Conservation (phyloP, 257 asterid genomes). For the Ligustrum vulgare region DNA sequence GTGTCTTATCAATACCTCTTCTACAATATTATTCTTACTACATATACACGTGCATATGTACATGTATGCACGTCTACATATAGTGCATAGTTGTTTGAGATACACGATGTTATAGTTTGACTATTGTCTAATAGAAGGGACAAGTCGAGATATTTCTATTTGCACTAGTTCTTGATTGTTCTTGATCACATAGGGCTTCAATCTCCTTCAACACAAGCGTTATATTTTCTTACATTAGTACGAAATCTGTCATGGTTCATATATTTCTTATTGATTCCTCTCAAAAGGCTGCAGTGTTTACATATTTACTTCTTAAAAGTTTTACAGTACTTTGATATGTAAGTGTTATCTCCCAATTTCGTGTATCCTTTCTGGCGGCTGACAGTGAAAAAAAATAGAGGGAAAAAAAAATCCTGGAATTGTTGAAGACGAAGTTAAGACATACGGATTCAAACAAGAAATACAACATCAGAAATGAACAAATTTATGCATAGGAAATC, state of each 20-base stretch:
- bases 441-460: slow-evolving; percentile 40
- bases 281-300: neutral
- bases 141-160: neutral
- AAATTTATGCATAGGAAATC: slow-evolving; percentile 40
- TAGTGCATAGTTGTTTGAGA: neutral
- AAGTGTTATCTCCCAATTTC: neutral
- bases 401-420: slow-evolving; percentile 31
- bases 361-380: neutral
- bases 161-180: neutral
- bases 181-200: neutral
- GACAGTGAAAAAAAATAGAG: slow-evolving; percentile 13
- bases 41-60: neutral
- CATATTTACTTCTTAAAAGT: neutral
- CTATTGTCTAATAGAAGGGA: neutral
- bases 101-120: neutral
- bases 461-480: slow-evolving; percentile 42
- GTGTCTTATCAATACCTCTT: neutral
- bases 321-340: neutral
- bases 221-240: neutral
- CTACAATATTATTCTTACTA: neutral
- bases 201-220: neutral
- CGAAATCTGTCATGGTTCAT: neutral
- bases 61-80: neutral
- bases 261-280: neutral
- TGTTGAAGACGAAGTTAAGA: slow-evolving; percentile 30